Evolutionary conservation across 2,329 filamentous ascomycete species (phyloP).

Genomic region (Colletotrichum sp.): DNA sequence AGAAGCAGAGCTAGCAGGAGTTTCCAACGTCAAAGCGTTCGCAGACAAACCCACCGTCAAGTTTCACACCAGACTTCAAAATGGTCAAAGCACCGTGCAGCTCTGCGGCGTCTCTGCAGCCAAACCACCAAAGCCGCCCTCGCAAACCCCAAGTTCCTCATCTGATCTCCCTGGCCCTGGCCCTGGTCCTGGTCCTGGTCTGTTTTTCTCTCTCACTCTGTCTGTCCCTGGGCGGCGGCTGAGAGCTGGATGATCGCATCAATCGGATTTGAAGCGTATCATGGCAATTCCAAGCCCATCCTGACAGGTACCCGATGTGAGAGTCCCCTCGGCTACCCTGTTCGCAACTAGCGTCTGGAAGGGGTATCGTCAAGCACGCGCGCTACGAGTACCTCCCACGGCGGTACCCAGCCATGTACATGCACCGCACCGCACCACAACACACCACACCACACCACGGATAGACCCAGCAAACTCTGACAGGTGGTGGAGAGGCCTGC

Average conservation of each 20-base stretch:
- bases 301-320: constrained; percentile 3
- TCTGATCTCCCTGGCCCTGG: constrained; percentile 9
- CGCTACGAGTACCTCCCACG: neutral
- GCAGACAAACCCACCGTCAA: constrained; percentile 11
- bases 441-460: neutral
- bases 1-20: neutral
- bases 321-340: neutral
- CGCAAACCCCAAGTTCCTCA: constrained; percentile 16
- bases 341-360: constrained; percentile 4
- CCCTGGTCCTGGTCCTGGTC: neutral
- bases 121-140: neutral
- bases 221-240: constrained; percentile 2
- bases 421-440: neutral
- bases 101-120: neutral
- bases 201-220: neutral
- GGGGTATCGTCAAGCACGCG: neutral
- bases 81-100: constrained; percentile 15
- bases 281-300: neutral
- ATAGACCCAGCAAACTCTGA: neutral
- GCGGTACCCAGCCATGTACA: neutral
- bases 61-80: constrained; percentile 18
- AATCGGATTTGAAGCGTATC: constrained; percentile 13
- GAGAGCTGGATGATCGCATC: constrained; percentile 18
- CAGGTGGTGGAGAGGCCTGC: neutral
- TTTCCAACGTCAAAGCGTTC: constrained; percentile 14